Conservation (phyloP, 75 land plant genomes). For the Pinus tabuliformis region DNA sequence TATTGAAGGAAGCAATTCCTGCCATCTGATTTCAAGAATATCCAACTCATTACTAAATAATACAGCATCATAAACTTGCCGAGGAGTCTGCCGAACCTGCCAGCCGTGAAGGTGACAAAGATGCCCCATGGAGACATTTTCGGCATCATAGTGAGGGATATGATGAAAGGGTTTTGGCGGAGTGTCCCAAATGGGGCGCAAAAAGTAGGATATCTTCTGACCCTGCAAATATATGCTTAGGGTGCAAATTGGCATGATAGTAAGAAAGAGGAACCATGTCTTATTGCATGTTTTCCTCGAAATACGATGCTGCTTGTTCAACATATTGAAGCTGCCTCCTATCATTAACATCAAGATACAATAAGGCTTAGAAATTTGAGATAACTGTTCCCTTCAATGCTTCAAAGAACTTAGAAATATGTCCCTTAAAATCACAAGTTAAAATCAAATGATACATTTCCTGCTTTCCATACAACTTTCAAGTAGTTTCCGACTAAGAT, state of each 20-base stretch:
- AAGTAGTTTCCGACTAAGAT: neutral
- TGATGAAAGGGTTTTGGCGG: constrained; percentile 49
- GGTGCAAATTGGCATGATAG: neutral
- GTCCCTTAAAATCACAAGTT: neutral
- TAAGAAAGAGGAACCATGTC: neutral
- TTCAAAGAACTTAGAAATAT: neutral
- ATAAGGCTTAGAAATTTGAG: no score
- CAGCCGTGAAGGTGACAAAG: constrained; percentile 68
- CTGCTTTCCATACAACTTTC: neutral
- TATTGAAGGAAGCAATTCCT: constrained; percentile 48
- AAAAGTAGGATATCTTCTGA: constrained; percentile 44
- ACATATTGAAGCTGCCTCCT: neutral
- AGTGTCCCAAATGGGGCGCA: constrained; percentile 64
- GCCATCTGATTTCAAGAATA: constrained; percentile 57
- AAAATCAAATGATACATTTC: neutral
- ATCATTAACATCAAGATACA: neutral
- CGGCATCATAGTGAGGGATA: constrained; percentile 59
- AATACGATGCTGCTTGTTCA: neutral
- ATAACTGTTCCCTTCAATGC: neutral
- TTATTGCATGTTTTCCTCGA: constrained; percentile 1
- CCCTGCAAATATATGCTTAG: constrained; percentile 19
- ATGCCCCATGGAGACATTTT: constrained; percentile 35
- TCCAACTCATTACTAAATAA: constrained; percentile 73
- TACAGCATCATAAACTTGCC: constrained; percentile 75
- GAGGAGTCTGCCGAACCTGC: constrained; percentile 42